These are phyloP conservation scores for Diplotaxis tenuifolia DNA, from an alignment of 345 rosid species.

Conservation along the genomic window DNA sequence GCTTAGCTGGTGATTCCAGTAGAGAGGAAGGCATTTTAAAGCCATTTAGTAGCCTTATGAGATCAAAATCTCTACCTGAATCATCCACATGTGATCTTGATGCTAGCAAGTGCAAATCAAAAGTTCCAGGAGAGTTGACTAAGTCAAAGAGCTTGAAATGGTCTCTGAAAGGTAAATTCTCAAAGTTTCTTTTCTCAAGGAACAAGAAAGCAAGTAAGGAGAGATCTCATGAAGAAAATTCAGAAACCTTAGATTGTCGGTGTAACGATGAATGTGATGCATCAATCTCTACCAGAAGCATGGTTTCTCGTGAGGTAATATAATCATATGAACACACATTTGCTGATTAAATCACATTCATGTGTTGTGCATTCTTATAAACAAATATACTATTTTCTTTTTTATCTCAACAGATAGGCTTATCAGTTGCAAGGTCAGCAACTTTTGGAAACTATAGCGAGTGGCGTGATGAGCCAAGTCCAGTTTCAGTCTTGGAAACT, in stretches of 20 bases:
- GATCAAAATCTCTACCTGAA: slow-evolving; percentile 80
- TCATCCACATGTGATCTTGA: slow-evolving; percentile 55
- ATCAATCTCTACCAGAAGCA: no score
- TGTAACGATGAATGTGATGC: no score
- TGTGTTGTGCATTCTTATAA: no score
- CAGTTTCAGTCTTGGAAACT: slow-evolving; percentile 56
- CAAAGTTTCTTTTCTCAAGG: slow-evolving; percentile 59
- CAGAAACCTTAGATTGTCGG: slow-evolving; percentile 33
- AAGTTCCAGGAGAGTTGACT: slow-evolving; percentile 43
- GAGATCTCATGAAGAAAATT: slow-evolving; percentile 30
- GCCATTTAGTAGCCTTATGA: slow-evolving; percentile 52
- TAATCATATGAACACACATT: slow-evolving; percentile 8
- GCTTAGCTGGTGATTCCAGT: no score
- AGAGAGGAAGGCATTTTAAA: slow-evolving; percentile 21
- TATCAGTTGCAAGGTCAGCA: slow-evolving; percentile 39
- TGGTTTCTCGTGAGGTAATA: slow-evolving; percentile 23
- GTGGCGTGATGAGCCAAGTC: no score
- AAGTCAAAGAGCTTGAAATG: slow-evolving; percentile 53
- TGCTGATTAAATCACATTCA: not conserved
- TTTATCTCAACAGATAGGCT: slow-evolving; percentile 36
- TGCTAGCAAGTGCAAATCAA: no score
- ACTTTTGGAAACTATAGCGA: no score
- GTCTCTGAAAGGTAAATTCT: slow-evolving; percentile 57
- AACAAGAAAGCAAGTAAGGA: slow-evolving; percentile 50
- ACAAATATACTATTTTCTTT: not conserved